Evolutionary conservation across 139 green algal species (phyloP).

Genomic region (Trebouxia sp.): DNA sequence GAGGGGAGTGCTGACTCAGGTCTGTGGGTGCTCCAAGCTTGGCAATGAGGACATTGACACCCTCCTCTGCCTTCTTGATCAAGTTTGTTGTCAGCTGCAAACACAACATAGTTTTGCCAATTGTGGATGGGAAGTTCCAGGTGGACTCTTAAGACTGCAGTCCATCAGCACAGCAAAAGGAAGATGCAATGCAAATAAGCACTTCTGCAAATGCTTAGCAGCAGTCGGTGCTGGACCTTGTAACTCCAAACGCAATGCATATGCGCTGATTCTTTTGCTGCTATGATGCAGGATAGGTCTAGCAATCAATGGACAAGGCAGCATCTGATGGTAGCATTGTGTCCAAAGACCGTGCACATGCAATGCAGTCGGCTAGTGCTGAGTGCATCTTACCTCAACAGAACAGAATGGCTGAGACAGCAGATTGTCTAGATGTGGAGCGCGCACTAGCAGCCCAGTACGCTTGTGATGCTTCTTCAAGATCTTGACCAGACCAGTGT

Average conservation of each 20-base stretch:
- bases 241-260: too few species aligned
- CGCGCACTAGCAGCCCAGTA: slow-evolving; percentile 66
- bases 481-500: slow-evolving; percentile 83
- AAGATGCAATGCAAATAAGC: too few species aligned
- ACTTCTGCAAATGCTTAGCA: too few species aligned
- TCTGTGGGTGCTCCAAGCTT: not conserved
- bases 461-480: slow-evolving; percentile 92
- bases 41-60: not conserved
- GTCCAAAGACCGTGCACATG: not conserved
- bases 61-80: slow-evolving; percentile 52
- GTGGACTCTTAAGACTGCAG: too few species aligned
- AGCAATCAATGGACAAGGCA: too few species aligned
- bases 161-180: too few species aligned
- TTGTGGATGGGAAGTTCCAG: too few species aligned
- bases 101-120: too few species aligned
- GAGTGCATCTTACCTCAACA: slow-evolving; percentile 54
- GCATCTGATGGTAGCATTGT: not conserved
- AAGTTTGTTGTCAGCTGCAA: slow-evolving; percentile 57
- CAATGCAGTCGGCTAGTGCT: not conserved
- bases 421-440: slow-evolving; percentile 70
- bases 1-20: slow-evolving; percentile 11
- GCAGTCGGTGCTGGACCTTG: too few species aligned
- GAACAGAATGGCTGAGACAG: slow-evolving; percentile 81
- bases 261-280: too few species aligned
- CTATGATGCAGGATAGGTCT: too few species aligned